Evolutionary conservation across 768 basidiomycete genomes (phyloP).

Genomic region (Boletus pseudopeckii): DNA sequence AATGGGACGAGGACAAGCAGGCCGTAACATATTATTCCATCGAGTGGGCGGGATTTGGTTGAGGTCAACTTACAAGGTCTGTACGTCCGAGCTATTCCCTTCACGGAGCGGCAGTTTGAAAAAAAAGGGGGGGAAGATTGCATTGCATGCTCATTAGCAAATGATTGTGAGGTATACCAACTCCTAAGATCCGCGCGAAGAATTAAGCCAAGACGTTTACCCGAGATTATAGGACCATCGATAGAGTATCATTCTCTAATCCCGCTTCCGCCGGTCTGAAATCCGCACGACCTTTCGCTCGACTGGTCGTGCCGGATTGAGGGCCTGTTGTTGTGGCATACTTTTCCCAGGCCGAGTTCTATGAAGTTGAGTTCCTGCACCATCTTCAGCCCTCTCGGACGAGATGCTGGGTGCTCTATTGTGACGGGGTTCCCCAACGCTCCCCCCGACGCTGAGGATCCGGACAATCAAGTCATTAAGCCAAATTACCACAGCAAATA

Average conservation of each 20-base stretch:
- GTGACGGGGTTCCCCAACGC: constrained; percentile 16
- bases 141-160: constrained; percentile 9
- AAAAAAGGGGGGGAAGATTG: not conserved
- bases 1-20: constrained; percentile 73
- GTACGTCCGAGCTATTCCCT: not conserved
- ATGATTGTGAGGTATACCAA: constrained; percentile 15
- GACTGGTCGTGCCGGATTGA: constrained; percentile 3
- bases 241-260: constrained; percentile 31
- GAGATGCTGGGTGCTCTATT: constrained; percentile 43
- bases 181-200: constrained; percentile 6
- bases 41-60: constrained; percentile 90
- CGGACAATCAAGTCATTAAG: constrained; percentile 69
- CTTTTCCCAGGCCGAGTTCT: constrained; percentile 10
- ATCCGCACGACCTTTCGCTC: constrained; percentile 25
- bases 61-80: constrained; percentile 1
- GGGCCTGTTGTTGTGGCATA: constrained; percentile 5
- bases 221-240: constrained; percentile 8
- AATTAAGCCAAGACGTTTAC: constrained; percentile 12
- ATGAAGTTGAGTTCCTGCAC: constrained; percentile 36
- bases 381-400: constrained; percentile 62
- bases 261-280: constrained; percentile 44
- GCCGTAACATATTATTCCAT: constrained; percentile 73
- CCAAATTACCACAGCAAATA: constrained; percentile 71
- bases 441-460: constrained; percentile 54
- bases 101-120: not conserved